Base-by-base conservation (phyloP, 768 basidiomycete species). In the Podaxis rugospora region DNA sequence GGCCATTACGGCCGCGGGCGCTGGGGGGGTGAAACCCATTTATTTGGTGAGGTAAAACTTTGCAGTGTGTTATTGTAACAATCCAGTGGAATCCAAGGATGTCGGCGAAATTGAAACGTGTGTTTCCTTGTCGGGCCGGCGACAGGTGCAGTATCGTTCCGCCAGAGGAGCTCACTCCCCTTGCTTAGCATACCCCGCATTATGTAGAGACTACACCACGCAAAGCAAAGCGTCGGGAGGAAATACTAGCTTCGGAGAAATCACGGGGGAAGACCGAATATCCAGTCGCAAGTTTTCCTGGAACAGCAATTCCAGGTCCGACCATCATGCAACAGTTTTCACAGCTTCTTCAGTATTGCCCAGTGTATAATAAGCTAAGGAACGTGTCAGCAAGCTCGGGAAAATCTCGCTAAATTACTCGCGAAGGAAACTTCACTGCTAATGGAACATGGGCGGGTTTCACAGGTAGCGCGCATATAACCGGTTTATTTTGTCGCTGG, bases 361-460 rank as follows among this genome's bases (percentile, higher is more conserved):
- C 50, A 10, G 13, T 27, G 52, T 23, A 37, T 47, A 25, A 23
- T 49, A 13, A 23, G 37, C 28, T 14, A 39, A 28, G 35, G 6
- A 55, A 28, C 35, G 13, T 54, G 32, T 55, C 40, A 23, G 54
- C 27, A 55, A 40, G n/a, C 23, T 49, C 59, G 59, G 53, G 9
- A 18, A 61, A 49, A 61, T 49, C 59, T 61, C 59, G 59, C 59
- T n/a, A 36, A 61, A 47, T 47, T 54, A 37, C 42, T 49, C 10
- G 27, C 27, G 55, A 47, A 18, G 25, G 44, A 49, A 54, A 39
- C 27, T 37, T 49, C 44, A 57, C 16, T 44, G 42, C 18, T 18
- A 18, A 44, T 18, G 18, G 6, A n/a, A 32, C 32, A 2, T 32
- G 32, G 32, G 32, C 18, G 42, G 42, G 21, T 11, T 27, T 49